Base-by-base conservation (phyloP, 257 asterid genomes). In the Euphrasia confusa region DNA sequence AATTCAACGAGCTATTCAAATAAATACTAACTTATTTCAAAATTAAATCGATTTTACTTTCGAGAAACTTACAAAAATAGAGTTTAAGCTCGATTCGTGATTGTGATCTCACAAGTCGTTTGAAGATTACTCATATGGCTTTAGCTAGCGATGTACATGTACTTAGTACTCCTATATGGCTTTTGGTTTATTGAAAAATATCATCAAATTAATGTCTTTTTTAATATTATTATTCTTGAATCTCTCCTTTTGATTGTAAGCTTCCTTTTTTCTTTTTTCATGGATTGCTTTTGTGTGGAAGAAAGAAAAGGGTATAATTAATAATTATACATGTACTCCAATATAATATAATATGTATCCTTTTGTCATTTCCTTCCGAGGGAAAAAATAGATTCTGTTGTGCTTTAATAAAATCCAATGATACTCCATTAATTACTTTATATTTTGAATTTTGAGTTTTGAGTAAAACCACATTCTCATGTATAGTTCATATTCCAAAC, bases 311-410 rank as follows among this genome's bases (percentile, higher is more conserved):
- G 42, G 42, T 37, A 8, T 37, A 37, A n/a, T n/a, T n/a, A 37
- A 37, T 37, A 45, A 11, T 12, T 45, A 45, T 45, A 44, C 24
- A 21, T 21, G 24, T 21, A 21, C 24, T 21, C 24, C 24, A 21
- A 21, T 21, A 21, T 21, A 21, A 21, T 21, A 21, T 21, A 21
- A 21, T 44, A 11, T 4, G 7, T 0, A 45, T 45, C 52, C 7
- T 12, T 45, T 45, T 45, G 17, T 12, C 52, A 45, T 12, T 45
- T 45, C 17, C 17, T 45, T 45, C 1, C 24, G 24, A 74, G 78
- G 74, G 74, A 45, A 59, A 47, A 14, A 68, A 7, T 8, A 71
- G 74, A 78, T 73, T 80, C 85, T 47, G 17, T 63, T 60, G 47
- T 17, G 65, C 32, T 59, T 74, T 37, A 37, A 12, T 67, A 33